phyloP scores from a whole-genome alignment of 148 eudicot species.

The Beta vulgaris region DNA sequence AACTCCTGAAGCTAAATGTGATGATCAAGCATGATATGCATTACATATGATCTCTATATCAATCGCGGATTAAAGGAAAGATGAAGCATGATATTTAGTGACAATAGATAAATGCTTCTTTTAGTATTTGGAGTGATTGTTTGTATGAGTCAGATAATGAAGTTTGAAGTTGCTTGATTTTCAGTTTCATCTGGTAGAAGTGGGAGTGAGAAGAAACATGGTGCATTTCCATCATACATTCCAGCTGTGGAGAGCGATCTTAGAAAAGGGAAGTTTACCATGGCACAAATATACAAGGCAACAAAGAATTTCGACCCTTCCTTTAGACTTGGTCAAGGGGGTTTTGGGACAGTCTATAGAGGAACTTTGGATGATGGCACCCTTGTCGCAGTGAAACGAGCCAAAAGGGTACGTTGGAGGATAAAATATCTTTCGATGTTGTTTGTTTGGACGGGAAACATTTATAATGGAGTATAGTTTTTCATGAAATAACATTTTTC shows the following conservation, averaged over 20 bases:
- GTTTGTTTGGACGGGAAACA: too few species aligned
- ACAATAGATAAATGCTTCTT: neutral
- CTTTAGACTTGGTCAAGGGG: conserved; percentile 85
- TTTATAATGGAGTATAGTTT: too few species aligned
- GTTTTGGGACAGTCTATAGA: conserved; percentile 81
- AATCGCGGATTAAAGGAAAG: too few species aligned
- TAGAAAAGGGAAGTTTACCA: conserved; percentile 49
- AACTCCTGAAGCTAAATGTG: too few species aligned
- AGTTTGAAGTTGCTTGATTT: conserved; percentile 11
- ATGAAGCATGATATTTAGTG: neutral
- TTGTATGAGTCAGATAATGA: neutral
- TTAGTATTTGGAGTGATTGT: neutral
- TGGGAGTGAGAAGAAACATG: conserved; percentile 34
- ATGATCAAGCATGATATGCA: too few species aligned
- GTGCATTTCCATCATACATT: conserved; percentile 28
- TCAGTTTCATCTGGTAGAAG: conserved; percentile 34
- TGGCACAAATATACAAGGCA: conserved; percentile 62
- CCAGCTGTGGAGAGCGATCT: conserved; percentile 36
- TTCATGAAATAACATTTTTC: too few species aligned
- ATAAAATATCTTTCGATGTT: neutral
- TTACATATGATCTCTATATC: too few species aligned
- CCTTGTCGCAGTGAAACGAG: conserved; percentile 82
- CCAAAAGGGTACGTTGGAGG: conserved; percentile 57
- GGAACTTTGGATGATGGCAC: conserved; percentile 69
- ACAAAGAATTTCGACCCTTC: conserved; percentile 70